Conservation (phyloP, 495 filamentous ascomycete genomes). For the Diplogelasinospora grovesii region DNA sequence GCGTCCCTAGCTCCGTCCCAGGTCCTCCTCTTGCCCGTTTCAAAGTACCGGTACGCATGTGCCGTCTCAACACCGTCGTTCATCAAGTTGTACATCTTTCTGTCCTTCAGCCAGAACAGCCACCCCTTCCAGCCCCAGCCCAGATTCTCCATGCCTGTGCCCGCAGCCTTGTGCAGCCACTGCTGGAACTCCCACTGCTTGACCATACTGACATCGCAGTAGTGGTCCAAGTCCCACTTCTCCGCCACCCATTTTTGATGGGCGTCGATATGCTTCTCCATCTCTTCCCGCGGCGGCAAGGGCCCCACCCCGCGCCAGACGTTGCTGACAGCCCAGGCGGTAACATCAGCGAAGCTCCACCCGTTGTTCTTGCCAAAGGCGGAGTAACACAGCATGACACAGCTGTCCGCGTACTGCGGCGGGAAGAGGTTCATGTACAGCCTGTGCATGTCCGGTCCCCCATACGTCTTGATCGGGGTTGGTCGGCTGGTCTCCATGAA, state of each 20-base stretch:
- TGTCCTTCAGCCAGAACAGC: conserved; percentile 32
- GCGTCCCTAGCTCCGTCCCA: conserved; percentile 26
- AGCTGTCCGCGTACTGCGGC: conserved; percentile 27
- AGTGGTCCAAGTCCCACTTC: conserved; percentile 12
- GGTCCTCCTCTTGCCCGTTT: conserved; percentile 23
- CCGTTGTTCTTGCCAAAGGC: conserved; percentile 27
- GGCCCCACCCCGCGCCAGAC: conserved; percentile 26
- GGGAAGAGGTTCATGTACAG: conserved; percentile 36
- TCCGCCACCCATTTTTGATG: conserved; percentile 28
- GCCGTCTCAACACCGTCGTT: conserved; percentile 31
- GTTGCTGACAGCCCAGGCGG: conserved; percentile 31
- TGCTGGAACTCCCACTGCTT: conserved; percentile 28
- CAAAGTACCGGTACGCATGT: conserved; percentile 29
- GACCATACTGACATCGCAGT: conserved; percentile 16
- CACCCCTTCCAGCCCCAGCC: conserved; percentile 31
- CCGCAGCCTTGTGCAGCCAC: conserved; percentile 31
- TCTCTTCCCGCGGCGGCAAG: conserved; percentile 20
- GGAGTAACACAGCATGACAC: conserved; percentile 21
- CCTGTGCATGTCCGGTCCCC: conserved; percentile 15
- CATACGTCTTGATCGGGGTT: conserved; percentile 4
- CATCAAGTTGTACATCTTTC: conserved; percentile 28
- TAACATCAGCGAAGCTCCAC: conserved; percentile 29
- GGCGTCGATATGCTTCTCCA: conserved; percentile 22
- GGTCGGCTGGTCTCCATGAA: conserved; percentile 16
- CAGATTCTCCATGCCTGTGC: conserved; percentile 34